Conservation (phyloP, 208 protist species). For the Crithidia sp. region DNA sequence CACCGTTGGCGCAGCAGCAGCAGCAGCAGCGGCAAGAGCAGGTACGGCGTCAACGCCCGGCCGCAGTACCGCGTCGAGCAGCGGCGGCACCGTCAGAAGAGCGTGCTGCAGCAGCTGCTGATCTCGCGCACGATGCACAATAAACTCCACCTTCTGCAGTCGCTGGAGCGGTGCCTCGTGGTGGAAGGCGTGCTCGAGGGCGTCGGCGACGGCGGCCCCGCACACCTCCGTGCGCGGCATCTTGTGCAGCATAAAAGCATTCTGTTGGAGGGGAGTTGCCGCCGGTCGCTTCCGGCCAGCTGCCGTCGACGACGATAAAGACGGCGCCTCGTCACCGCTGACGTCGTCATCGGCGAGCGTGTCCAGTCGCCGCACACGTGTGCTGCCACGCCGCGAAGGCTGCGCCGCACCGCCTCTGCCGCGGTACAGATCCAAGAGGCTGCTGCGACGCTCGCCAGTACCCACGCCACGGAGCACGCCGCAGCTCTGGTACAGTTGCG, state of each 20-base stretch:
- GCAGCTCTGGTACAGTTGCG: slow-evolving; percentile 52
- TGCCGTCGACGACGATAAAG: background rate
- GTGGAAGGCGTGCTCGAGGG: slow-evolving; percentile 22
- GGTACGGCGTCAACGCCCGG: background rate
- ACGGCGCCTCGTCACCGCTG: no score
- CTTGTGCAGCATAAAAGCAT: background rate
- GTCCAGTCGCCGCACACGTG: no score
- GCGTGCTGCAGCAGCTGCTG: slow-evolving; percentile 20
- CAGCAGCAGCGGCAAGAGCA: background rate
- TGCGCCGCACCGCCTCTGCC: background rate
- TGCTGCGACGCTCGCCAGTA: no score
- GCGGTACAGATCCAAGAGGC: slow-evolving; percentile 1
- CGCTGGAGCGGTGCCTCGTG: slow-evolving; percentile 22
- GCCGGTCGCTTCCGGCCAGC: background rate
- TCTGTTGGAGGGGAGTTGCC: background rate
- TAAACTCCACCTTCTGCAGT: slow-evolving; percentile 23
- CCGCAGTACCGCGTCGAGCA: slow-evolving; percentile 5
- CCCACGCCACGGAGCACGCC: slow-evolving; percentile 14
- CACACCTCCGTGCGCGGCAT: slow-evolving; percentile 14
- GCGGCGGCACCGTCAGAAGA: slow-evolving; percentile 18
- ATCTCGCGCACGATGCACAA: slow-evolving; percentile 28
- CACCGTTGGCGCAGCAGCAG: background rate
- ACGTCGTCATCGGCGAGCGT: no score
- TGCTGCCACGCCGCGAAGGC: no score
- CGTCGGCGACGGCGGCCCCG: slow-evolving; percentile 22